Evolutionary conservation across 176 grass and related monocot species (phyloP).

Genomic region (Oryza coarctata): DNA sequence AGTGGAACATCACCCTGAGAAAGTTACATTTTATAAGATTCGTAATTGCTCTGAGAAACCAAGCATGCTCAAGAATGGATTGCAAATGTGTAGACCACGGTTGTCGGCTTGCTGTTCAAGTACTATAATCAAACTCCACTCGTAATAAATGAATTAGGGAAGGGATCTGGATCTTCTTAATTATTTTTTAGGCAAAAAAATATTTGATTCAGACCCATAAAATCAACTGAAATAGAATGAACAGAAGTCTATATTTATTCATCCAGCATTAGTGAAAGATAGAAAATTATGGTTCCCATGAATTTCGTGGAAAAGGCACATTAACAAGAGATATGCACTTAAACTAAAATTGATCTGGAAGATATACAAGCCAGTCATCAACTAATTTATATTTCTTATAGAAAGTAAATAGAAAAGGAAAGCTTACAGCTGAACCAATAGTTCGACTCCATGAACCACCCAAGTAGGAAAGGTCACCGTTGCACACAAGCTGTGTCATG

Average conservation of each 20-base stretch:
- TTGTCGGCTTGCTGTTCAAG: background rate
- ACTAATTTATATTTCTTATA: constrained; percentile 3
- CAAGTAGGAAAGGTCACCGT: constrained; percentile 76
- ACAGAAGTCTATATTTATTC: background rate
- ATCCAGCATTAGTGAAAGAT: background rate
- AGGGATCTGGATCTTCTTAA: background rate
- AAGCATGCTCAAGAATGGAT: background rate
- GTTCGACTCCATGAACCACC: constrained; percentile 95
- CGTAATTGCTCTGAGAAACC: constrained; percentile 12
- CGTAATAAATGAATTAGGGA: background rate
- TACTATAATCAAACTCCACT: background rate
- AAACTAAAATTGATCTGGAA: background rate
- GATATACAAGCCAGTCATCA: background rate
- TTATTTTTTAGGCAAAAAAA: too few species aligned
- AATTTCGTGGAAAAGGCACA: background rate
- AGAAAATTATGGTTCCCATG: too few species aligned
- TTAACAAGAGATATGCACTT: background rate
- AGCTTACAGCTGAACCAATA: constrained; percentile 83
- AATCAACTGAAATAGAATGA: background rate
- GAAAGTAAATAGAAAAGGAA: background rate
- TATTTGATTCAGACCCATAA: background rate
- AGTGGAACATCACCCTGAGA: constrained; percentile 93
- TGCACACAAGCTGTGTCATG: constrained; percentile 87
- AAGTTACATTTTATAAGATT: constrained; percentile 18
- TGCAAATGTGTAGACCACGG: background rate